These are phyloP conservation scores for Leishmania gerbilli DNA, from an alignment of 208 protist genomes.

Conservation along the genomic window DNA sequence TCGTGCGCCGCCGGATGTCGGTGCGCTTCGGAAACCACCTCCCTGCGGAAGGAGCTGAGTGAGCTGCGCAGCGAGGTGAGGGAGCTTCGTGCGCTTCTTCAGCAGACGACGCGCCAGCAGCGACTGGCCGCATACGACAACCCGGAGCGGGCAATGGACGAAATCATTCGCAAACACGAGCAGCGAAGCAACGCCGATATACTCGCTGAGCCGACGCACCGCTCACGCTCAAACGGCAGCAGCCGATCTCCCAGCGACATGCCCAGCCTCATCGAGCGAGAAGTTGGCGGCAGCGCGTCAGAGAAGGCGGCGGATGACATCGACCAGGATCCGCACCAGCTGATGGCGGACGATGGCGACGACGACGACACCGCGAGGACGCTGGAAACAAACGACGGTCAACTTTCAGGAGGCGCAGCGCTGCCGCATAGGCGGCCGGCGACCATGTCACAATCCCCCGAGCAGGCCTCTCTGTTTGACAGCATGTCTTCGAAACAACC, in stretches of 20 bases:
- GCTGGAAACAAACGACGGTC: not conserved
- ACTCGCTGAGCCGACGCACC: not conserved
- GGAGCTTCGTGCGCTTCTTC: conserved; percentile 43
- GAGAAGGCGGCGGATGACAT: conserved; percentile 8
- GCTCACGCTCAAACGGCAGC: not conserved
- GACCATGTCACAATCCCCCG: not conserved
- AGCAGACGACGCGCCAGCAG: conserved; percentile 31
- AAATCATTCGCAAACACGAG: conserved; percentile 42
- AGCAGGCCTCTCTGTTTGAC: not conserved
- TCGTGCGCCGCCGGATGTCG: not conserved
- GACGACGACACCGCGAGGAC: not conserved
- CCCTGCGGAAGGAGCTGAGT: conserved; percentile 36
- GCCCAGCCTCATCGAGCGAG: conserved; percentile 15
- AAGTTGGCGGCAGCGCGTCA: conserved; percentile 4
- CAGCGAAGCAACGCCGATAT: not conserved
- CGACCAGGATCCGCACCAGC: not conserved
- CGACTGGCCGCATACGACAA: conserved; percentile 34
- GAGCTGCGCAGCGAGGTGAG: conserved; percentile 37
- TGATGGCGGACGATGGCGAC: not conserved
- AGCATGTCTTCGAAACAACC: not conserved
- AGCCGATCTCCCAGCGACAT: conserved; percentile 24
- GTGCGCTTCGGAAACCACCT: conserved; percentile 22
- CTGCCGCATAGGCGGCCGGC: not conserved
- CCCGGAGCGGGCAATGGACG: conserved; percentile 49
- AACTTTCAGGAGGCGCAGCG: not conserved